These are phyloP conservation scores for Tolypocladium album DNA, from an alignment of 2,329 filamentous ascomycete species.

Conservation along the genomic window DNA sequence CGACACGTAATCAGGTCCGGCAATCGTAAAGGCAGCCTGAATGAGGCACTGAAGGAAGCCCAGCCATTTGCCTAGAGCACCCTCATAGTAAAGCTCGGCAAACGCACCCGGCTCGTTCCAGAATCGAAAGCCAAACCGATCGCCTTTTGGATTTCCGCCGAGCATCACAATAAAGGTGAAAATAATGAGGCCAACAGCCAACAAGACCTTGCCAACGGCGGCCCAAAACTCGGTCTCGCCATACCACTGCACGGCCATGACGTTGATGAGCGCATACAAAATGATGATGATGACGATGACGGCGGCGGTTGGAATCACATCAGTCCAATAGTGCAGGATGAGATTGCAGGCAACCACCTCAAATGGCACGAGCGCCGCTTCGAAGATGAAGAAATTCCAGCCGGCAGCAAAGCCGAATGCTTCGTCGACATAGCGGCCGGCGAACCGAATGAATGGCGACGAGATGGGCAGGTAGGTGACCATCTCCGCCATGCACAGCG, in stretches of 20 bases:
- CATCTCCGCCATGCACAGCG: constrained; percentile 60
- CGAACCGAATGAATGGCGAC: constrained; percentile 69
- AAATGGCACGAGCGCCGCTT: constrained; percentile 56
- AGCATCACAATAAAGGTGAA: constrained; percentile 80
- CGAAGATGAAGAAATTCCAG: constrained; percentile 66
- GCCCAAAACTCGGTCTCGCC: constrained; percentile 71
- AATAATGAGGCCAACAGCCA: constrained; percentile 59
- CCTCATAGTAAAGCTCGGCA: constrained; percentile 51
- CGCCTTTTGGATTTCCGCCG: constrained; percentile 64
- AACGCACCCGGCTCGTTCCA: constrained; percentile 63
- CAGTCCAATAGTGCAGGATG: constrained; percentile 53
- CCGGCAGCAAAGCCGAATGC: constrained; percentile 63
- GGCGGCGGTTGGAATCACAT: constrained; percentile 45
- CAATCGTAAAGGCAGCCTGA: constrained; percentile 56
- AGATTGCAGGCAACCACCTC: constrained; percentile 56
- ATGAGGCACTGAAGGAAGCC: constrained; percentile 71
- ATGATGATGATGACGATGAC: constrained; percentile 45
- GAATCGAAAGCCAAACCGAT: constrained; percentile 61
- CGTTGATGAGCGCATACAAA: constrained; percentile 47
- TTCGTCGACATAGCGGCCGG: constrained; percentile 64
- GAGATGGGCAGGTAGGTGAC: constrained; percentile 67
- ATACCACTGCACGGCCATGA: constrained; percentile 64
- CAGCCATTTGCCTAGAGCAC: constrained; percentile 58
- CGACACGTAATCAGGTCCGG: constrained; percentile 57
- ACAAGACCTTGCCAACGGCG: constrained; percentile 59